These are phyloP conservation scores for Tagetes erecta DNA, from an alignment of 129 eudicot species.

Conservation along the genomic window DNA sequence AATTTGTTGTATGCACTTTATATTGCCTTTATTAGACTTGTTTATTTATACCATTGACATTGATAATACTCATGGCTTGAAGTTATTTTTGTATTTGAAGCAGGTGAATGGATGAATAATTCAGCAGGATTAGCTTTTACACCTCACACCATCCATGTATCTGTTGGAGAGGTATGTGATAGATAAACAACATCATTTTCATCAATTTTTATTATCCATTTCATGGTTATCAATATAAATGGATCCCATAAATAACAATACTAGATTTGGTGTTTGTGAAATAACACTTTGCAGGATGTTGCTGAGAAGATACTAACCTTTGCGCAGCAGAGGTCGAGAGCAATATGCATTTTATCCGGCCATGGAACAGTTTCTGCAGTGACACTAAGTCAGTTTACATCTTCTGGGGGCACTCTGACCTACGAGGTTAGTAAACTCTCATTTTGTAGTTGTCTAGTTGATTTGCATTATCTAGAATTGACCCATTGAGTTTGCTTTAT, in stretches of 20 bases:
- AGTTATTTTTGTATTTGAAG: constrained; percentile 20
- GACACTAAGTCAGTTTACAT: constrained; percentile 64
- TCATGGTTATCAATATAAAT: too few species aligned
- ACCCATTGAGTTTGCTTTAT: too few species aligned
- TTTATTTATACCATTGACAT: not conserved
- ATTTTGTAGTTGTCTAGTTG: not conserved
- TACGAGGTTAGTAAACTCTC: constrained; percentile 66
- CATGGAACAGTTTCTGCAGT: constrained; percentile 71
- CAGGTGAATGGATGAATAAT: constrained; percentile 98
- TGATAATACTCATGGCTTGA: constrained; percentile 14
- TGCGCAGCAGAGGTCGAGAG: constrained; percentile 81
- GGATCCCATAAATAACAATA: too few species aligned
- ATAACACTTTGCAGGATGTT: constrained; percentile 52
- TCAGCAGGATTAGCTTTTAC: constrained; percentile 94
- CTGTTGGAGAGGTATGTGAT: constrained; percentile 71
- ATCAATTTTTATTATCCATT: too few species aligned
- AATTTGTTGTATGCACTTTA: not conserved
- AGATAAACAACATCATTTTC: not conserved
- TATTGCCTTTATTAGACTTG: not conserved
- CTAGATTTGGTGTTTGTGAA: too few species aligned
- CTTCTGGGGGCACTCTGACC: constrained; percentile 59
- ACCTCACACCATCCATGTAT: constrained; percentile 76
- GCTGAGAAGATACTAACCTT: constrained; percentile 72
- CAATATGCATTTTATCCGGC: constrained; percentile 78
- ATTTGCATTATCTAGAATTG: not conserved